Evolutionary conservation across 257 asterid genomes (phyloP).

Genomic region (Cruciata laevipes): DNA sequence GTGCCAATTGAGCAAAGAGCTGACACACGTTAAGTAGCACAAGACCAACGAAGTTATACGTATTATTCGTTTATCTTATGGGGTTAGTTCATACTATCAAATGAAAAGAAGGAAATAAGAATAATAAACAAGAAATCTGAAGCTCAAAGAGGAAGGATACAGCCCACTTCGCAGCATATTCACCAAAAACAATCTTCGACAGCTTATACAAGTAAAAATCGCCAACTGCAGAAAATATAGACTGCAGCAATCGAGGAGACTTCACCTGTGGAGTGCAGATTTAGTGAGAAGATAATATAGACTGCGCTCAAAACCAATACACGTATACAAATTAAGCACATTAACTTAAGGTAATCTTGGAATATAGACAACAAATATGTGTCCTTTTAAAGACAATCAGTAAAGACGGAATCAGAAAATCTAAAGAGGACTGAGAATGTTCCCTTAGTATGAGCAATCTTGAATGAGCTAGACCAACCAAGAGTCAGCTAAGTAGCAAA

Average conservation of each 20-base stretch:
- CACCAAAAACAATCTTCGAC: constrained; percentile 60
- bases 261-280: constrained; percentile 43
- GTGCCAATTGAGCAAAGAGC: constrained; percentile 75
- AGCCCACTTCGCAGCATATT: constrained; percentile 54
- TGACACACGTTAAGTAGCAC: constrained; percentile 53
- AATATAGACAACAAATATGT: not conserved
- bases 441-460: too few relatives aligned
- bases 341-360: not conserved
- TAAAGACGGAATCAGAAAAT: too few relatives aligned
- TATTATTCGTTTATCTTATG: too few relatives aligned
- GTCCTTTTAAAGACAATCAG: not conserved
- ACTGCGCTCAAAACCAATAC: not conserved
- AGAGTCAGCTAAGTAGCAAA: too few relatives aligned
- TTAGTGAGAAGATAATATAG: not conserved
- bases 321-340: constrained; percentile 6
- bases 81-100: not conserved
- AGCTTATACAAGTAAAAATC: constrained; percentile 72
- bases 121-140: not conserved
- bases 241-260: too few relatives aligned
- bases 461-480: too few relatives aligned
- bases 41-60: constrained; percentile 2
- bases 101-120: not conserved
- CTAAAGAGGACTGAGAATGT: too few relatives aligned
- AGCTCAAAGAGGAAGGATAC: constrained; percentile 56
- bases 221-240: constrained; percentile 66